phyloP scores from a whole-genome alignment of 2,329 filamentous ascomycete species.

The Fusarium caatingaense region DNA sequence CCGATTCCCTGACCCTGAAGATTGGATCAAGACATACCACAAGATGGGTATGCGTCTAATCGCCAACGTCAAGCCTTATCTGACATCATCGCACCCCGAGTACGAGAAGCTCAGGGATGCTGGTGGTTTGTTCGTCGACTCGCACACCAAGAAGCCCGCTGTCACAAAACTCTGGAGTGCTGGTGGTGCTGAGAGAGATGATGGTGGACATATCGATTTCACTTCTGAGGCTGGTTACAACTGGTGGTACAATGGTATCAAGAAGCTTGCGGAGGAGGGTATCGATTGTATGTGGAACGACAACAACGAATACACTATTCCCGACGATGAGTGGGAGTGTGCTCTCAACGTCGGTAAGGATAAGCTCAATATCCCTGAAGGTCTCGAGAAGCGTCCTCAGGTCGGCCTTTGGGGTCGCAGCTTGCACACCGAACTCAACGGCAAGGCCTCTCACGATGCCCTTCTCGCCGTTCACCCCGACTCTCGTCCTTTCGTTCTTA shows the following conservation, averaged over 20 bases:
- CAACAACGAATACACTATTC: slow-evolving; percentile 79
- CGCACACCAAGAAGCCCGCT: slow-evolving; percentile 62
- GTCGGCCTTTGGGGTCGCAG: slow-evolving; percentile 77
- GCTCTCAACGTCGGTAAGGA: slow-evolving; percentile 59
- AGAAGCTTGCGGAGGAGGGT: slow-evolving; percentile 69
- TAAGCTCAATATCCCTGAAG: slow-evolving; percentile 50
- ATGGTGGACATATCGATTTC: slow-evolving; percentile 80
- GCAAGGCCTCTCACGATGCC: slow-evolving; percentile 76
- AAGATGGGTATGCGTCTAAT: slow-evolving; percentile 73
- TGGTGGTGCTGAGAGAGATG: slow-evolving; percentile 75
- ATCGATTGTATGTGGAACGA: slow-evolving; percentile 84
- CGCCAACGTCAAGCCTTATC: slow-evolving; percentile 79
- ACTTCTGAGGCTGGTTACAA: slow-evolving; percentile 73
- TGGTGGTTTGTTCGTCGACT: slow-evolving; percentile 73
- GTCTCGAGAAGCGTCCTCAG: slow-evolving; percentile 55
- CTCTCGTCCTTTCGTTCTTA: slow-evolving; percentile 74
- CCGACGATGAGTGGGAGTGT: slow-evolving; percentile 73
- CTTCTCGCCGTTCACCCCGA: slow-evolving; percentile 68
- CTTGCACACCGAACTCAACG: slow-evolving; percentile 77
- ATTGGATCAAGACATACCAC: slow-evolving; percentile 71
- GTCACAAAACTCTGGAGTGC: slow-evolving; percentile 77
- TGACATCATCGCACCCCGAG: slow-evolving; percentile 73
- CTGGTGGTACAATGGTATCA: slow-evolving; percentile 78
- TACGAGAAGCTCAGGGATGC: slow-evolving; percentile 69
- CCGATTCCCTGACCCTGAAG: slow-evolving; percentile 75